Percentiles rank a stretch among this genome's conserved stretches.
phyloP scores from a whole-genome alignment of 805 yeast genomes.

The Hanseniaspora mollemarum region DNA sequence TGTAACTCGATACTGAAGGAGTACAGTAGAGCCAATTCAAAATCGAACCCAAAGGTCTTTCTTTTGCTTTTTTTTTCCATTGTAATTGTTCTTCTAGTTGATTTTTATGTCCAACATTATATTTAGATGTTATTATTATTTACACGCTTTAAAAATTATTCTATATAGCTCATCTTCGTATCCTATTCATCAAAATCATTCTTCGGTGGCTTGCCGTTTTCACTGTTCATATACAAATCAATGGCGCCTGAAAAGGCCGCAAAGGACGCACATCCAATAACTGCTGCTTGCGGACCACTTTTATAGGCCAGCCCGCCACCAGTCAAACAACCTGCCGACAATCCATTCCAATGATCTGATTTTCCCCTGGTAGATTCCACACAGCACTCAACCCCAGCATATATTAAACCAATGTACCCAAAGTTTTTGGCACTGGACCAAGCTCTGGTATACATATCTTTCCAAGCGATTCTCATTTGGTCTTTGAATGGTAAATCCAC shows the following conservation, averaged over 20 bases:
- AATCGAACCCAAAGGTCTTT: too few relatives aligned
- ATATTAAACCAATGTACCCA: constrained; percentile 84
- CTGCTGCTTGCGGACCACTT: constrained; percentile 87
- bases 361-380: constrained; percentile 79
- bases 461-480: constrained; percentile 81
- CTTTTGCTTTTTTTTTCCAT: not conserved
- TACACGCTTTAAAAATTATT: not conserved
- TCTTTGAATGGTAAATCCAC: constrained; percentile 81
- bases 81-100: not conserved
- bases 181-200: constrained; percentile 66
- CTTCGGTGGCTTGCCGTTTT: constrained; percentile 68
- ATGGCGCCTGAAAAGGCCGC: constrained; percentile 88
- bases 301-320: constrained; percentile 92
- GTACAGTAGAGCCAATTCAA: too few relatives aligned
- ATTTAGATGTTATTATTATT: not conserved
- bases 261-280: constrained; percentile 92
- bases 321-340: constrained; percentile 87
- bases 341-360: constrained; percentile 84
- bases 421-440: constrained; percentile 83
- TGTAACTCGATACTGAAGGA: constrained; percentile 7
- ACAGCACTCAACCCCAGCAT: constrained; percentile 84
- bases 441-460: constrained; percentile 87
- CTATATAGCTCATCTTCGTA: not conserved
- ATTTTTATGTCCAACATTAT: not conserved
- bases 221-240: constrained; percentile 76